Evolutionary conservation across 179 eudicot species (phyloP).

Genomic region (Corrigiola litoralis): DNA sequence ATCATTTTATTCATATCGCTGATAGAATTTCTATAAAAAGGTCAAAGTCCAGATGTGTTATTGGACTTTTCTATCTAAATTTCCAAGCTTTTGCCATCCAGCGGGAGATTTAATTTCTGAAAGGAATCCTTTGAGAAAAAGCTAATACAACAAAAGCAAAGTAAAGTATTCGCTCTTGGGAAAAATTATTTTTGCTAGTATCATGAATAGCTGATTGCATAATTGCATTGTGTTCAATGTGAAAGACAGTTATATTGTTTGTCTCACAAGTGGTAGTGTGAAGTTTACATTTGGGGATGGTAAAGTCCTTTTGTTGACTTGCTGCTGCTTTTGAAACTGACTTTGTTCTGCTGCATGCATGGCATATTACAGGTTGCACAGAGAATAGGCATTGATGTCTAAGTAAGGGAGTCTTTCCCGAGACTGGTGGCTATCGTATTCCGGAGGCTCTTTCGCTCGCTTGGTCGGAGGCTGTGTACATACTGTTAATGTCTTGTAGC

Average conservation of each 20-base stretch:
- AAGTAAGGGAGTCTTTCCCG: conserved; percentile 5
- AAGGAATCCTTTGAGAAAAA: background rate
- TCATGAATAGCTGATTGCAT: too few species aligned
- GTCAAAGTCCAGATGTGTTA: too few species aligned
- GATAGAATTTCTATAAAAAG: too few species aligned
- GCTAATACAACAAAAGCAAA: background rate
- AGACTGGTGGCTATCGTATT: background rate
- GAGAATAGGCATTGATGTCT: conserved; percentile 63
- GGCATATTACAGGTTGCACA: conserved; percentile 82
- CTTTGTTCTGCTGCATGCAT: background rate
- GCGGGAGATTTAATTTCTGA: background rate
- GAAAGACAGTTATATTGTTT: too few species aligned
- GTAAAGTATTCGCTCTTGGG: too few species aligned
- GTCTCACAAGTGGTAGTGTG: background rate
- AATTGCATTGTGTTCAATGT: background rate
- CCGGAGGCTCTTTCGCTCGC: background rate
- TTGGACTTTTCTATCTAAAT: background rate
- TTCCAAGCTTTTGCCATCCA: background rate
- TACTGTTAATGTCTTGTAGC: conserved; percentile 7
- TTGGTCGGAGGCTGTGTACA: conserved; percentile 1
- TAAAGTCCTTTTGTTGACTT: background rate
- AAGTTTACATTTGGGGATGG: background rate
- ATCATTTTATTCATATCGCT: too few species aligned
- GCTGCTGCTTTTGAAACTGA: conserved; percentile 5
- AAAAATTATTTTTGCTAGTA: too few species aligned